Evolutionary conservation across 2,329 filamentous ascomycete species (phyloP).

Genomic region (Epichloe hybrida): DNA sequence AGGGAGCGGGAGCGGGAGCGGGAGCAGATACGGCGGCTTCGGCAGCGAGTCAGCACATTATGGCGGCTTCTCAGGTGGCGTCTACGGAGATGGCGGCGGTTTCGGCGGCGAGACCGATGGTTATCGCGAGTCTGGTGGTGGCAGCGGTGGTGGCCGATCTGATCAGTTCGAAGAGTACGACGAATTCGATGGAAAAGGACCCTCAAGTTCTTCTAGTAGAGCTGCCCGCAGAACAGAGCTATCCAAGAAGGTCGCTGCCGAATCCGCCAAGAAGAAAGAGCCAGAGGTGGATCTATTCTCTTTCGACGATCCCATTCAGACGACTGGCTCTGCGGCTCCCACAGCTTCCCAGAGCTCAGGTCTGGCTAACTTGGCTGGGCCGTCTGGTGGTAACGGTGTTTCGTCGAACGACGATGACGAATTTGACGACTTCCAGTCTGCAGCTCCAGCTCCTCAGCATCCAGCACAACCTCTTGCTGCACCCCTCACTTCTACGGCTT

Average conservation of each 20-base stretch:
- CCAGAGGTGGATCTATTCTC: conserved; percentile 89
- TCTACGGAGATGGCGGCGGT: conserved; percentile 92
- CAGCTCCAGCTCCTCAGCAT: conserved; percentile 44
- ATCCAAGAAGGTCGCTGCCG: conserved; percentile 33
- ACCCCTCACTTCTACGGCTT: conserved; percentile 36
- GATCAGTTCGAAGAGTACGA: conserved; percentile 95
- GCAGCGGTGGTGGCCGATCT: conserved; percentile 57
- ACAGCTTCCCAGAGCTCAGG: conserved; percentile 33
- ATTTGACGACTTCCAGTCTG: conserved; percentile 95
- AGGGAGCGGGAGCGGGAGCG: conserved; percentile 37
- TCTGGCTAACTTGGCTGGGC: conserved; percentile 29
- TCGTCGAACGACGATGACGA: conserved; percentile 61
- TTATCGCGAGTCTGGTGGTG: conserved; percentile 88
- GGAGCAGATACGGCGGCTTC: conserved; percentile 72
- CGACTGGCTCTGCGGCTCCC: conserved; percentile 29
- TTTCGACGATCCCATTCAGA: conserved; percentile 63
- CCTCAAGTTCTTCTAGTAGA: conserved; percentile 34
- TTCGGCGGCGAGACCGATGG: conserved; percentile 55
- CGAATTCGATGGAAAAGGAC: conserved; percentile 71
- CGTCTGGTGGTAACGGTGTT: conserved; percentile 9
- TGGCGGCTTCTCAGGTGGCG: conserved; percentile 54
- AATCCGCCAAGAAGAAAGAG: conserved; percentile 66
- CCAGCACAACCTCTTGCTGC: conserved; percentile 33
- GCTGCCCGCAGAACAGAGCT: conserved; percentile 21
- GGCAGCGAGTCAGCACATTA: conserved; percentile 72